phyloP scores from a whole-genome alignment of 1,284 basidiomycete species.

The Meira nashicola region DNA sequence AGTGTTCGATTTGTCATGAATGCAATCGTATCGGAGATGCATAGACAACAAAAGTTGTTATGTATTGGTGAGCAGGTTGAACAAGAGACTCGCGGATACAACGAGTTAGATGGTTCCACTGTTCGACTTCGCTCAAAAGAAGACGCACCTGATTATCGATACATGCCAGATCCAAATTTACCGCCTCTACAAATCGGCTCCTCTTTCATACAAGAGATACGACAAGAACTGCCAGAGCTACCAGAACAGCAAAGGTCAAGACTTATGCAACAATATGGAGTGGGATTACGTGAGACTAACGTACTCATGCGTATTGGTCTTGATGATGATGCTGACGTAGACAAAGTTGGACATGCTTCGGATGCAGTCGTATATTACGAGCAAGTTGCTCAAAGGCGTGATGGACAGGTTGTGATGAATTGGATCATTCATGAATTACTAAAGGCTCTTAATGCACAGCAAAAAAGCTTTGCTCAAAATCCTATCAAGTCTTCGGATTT shows the following conservation, averaged over 20 bases:
- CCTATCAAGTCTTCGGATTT: slow-evolving; percentile 59
- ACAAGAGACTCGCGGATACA: slow-evolving; percentile 88
- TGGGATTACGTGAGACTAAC: slow-evolving; percentile 59
- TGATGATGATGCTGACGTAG: slow-evolving; percentile 54
- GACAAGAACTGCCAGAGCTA: slow-evolving; percentile 68
- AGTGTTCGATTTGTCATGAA: slow-evolving; percentile 79
- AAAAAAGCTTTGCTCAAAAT: slow-evolving; percentile 27
- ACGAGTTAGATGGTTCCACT: slow-evolving; percentile 76
- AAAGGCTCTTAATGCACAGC: slow-evolving; percentile 31
- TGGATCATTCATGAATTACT: slow-evolving; percentile 60
- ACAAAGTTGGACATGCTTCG: slow-evolving; percentile 32
- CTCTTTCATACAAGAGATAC: slow-evolving; percentile 61
- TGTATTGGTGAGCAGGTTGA: slow-evolving; percentile 58
- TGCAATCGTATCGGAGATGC: slow-evolving; percentile 80
- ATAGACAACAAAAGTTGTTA: slow-evolving; percentile 66
- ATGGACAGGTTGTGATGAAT: slow-evolving; percentile 63
- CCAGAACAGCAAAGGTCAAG: slow-evolving; percentile 66
- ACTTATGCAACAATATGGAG: slow-evolving; percentile 59
- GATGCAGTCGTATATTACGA: slow-evolving; percentile 48
- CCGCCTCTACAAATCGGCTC: slow-evolving; percentile 64
- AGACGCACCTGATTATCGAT: slow-evolving; percentile 89
- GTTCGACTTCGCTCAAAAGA: slow-evolving; percentile 82
- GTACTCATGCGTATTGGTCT: slow-evolving; percentile 43
- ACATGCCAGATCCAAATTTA: slow-evolving; percentile 95
- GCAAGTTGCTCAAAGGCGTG: slow-evolving; percentile 24